phyloP scores from a whole-genome alignment of 2,329 filamentous ascomycete species.

The Pseudogymnoascus sp. region DNA sequence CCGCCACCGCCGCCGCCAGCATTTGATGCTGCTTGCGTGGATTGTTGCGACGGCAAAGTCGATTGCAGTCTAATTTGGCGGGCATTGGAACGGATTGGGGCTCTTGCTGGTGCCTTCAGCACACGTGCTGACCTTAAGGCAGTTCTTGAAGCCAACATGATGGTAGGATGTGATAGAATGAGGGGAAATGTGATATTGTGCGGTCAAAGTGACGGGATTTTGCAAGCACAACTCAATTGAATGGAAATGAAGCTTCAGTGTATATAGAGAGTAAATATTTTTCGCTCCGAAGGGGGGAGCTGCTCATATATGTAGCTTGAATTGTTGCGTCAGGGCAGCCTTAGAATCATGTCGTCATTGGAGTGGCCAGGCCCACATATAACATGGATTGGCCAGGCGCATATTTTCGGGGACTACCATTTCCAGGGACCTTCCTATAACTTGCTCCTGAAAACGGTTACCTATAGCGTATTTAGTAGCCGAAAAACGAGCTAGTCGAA shows the following conservation, averaged over 20 bases:
- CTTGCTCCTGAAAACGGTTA: slow-evolving; percentile 5
- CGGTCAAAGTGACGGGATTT: not conserved
- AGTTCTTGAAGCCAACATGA: slow-evolving; percentile 23
- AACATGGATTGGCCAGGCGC: slow-evolving; percentile 1
- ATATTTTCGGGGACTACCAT: not conserved
- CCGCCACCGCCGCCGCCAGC: slow-evolving; percentile 23
- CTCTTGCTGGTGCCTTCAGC: slow-evolving; percentile 13
- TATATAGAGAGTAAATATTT: not conserved
- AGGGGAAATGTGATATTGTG: not conserved
- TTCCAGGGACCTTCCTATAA: not conserved
- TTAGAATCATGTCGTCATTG: slow-evolving; percentile 1
- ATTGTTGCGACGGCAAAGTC: slow-evolving; percentile 8
- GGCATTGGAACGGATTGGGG: slow-evolving; percentile 25
- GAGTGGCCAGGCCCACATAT: not conserved
- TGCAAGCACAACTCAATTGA: not conserved
- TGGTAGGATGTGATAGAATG: slow-evolving; percentile 2
- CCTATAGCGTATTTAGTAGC: not conserved
- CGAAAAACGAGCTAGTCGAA: not conserved
- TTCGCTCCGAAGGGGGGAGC: not conserved
- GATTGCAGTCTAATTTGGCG: slow-evolving; percentile 21
- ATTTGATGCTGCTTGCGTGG: slow-evolving; percentile 19
- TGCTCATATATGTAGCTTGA: not conserved
- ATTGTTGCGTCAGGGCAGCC: not conserved
- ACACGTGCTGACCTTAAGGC: slow-evolving; percentile 20
- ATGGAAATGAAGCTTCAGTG: not conserved